Evolutionary conservation across 148 eudicot genomes (phyloP), one percentile per base, ranked within the genome.

Genomic region (Camellia lanceoleosa): DNA sequence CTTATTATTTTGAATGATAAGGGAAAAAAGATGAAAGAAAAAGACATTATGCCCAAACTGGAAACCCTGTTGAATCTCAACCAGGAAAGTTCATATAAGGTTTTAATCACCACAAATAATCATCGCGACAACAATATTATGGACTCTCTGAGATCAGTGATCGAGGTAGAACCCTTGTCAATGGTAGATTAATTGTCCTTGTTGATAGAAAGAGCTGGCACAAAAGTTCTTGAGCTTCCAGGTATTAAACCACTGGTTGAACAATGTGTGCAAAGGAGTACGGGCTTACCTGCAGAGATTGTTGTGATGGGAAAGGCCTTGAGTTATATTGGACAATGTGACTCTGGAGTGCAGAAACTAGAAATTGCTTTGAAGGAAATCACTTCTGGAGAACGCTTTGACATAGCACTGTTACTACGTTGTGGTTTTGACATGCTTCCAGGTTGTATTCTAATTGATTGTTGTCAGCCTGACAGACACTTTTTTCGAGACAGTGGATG

Each of bases 1-100:
- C 77, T 74, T 38, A 13, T 74, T 8, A 42, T 74, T 56, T 74
- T 74, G 51, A 66, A 74, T 42, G 65, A 74, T 42, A 52, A 13
- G 23, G 65, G 51, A 7, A 41, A 16, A 6, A 9, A 58, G 54
- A 56, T 56, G 77, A 8, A 14, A 2, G 65, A 59, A 38, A 13
- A 74, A 56, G 7, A 54, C n/a, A 73, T 73, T 16, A 11, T 73
- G 44, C 1, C 6, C 14, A 8, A 19, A 41, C 4, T 71, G 18
- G 41, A 71, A n/a, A 5, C 73, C 74, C 10, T 74, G 23, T 18
- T 38, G 65, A 56, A 56, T 38, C 30, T 59, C 41, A 11, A 3
- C 20, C 44, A 1, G n/a, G 44, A 73, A 52, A 11, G 23, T 11
- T 73, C 74, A 49, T 20, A 14, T 10, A 74, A 56, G 7, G 20